phyloP scores from a whole-genome alignment of 2,329 filamentous ascomycete species.

The Calonectria honghensis region DNA sequence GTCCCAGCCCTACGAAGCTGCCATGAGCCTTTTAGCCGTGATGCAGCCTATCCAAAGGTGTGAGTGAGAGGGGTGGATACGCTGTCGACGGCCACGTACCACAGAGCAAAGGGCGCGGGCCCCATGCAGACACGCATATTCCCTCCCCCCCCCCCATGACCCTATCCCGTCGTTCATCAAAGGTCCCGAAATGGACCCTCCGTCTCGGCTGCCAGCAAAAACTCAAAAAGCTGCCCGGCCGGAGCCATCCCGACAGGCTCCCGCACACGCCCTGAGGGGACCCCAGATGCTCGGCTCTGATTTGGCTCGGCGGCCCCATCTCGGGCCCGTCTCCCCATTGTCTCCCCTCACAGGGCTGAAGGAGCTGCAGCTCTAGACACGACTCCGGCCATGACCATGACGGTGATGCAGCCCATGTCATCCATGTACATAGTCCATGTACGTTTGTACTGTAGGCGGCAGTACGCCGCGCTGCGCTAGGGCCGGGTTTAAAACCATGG shows the following conservation, averaged over 20 bases:
- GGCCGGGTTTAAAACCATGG: conserved; percentile 32
- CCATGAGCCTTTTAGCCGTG: conserved; percentile 4
- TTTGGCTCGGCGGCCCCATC: conserved; percentile 42
- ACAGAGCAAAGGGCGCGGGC: conserved; percentile 8
- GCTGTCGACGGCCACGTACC: background rate
- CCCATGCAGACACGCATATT: conserved; percentile 22
- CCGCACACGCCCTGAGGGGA: conserved; percentile 17
- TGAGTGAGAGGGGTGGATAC: background rate
- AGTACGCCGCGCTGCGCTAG: conserved; percentile 27
- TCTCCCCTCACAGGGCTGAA: conserved; percentile 45
- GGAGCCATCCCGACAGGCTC: conserved; percentile 29
- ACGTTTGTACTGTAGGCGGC: background rate
- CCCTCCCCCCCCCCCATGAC: background rate
- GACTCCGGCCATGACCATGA: background rate
- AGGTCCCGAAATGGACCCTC: conserved; percentile 32
- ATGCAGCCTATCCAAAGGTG: conserved; percentile 5
- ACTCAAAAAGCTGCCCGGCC: conserved; percentile 19
- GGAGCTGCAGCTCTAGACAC: conserved; percentile 33
- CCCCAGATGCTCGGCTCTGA: conserved; percentile 37
- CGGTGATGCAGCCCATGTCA: background rate
- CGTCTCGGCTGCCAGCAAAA: conserved; percentile 7
- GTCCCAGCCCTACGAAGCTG: conserved; percentile 24
- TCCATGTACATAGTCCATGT: background rate
- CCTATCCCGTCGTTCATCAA: conserved; percentile 20
- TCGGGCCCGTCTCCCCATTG: conserved; percentile 33